Percentiles rank a stretch among this genome's conserved stretches.
Evolutionary conservation across 2,329 filamentous ascomycete genomes (phyloP).

Genomic region (Arthrocladium fulminans): DNA sequence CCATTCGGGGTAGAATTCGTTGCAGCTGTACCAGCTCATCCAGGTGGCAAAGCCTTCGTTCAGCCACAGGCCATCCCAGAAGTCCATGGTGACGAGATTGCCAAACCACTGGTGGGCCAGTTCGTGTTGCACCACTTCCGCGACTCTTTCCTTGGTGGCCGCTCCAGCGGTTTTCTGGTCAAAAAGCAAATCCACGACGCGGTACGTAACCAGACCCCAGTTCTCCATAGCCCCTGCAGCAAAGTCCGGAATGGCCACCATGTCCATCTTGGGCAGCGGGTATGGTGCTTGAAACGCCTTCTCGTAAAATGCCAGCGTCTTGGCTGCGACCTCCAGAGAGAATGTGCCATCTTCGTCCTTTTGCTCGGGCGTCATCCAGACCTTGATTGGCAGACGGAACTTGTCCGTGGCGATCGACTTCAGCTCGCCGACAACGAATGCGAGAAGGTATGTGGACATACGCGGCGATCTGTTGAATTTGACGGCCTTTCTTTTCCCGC

Average conservation of each 20-base stretch:
- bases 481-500: slow-evolving; percentile 68
- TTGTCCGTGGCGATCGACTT: slow-evolving; percentile 87
- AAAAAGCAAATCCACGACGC: slow-evolving; percentile 79
- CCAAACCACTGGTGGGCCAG: slow-evolving; percentile 98
- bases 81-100: slow-evolving; percentile 95
- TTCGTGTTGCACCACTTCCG: slow-evolving; percentile 93
- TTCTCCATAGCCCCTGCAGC: slow-evolving; percentile 97
- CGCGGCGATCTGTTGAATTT: slow-evolving; percentile 85
- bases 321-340: slow-evolving; percentile 79
- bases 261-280: slow-evolving; percentile 88
- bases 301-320: slow-evolving; percentile 88
- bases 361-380: slow-evolving; percentile 86
- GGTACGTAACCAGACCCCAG: slow-evolving; percentile 92
- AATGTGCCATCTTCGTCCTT: slow-evolving; percentile 87
- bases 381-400: slow-evolving; percentile 84
- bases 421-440: slow-evolving; percentile 88
- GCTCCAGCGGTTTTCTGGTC: slow-evolving; percentile 89
- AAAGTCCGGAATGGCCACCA: slow-evolving; percentile 93
- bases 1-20: slow-evolving; percentile 94
- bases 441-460: slow-evolving; percentile 94
- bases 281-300: slow-evolving; percentile 84
- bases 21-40: slow-evolving; percentile 93
- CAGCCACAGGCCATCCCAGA: slow-evolving; percentile 95
- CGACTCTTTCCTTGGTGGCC: slow-evolving; percentile 81
- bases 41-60: slow-evolving; percentile 89